These are phyloP conservation scores for Aspergillus jensenii DNA, from an alignment of 2,329 filamentous ascomycete species.

Conservation along the genomic window DNA sequence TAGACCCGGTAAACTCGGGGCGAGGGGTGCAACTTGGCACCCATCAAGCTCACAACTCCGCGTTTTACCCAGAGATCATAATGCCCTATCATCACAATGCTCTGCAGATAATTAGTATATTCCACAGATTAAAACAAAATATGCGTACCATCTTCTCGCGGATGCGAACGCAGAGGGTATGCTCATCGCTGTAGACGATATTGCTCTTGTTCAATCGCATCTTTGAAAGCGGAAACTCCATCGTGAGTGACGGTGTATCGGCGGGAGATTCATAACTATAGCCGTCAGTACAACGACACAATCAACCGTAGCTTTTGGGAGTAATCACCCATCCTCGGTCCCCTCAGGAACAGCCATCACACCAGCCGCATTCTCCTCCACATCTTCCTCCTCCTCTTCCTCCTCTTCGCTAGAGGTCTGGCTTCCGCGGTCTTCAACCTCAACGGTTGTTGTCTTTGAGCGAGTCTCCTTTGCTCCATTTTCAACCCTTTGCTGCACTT, in stretches of 20 bases:
- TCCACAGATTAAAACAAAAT: background rate
- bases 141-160: conserved; percentile 38
- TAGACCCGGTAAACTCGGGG: conserved; percentile 48
- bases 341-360: conserved; percentile 23
- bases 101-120: conserved; percentile 32
- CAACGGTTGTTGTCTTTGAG: conserved; percentile 1
- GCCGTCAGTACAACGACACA: conserved; percentile 15
- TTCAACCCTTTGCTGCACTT: conserved; percentile 8
- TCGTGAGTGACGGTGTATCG: conserved; percentile 28
- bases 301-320: background rate
- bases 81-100: conserved; percentile 49
- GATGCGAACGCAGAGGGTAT: conserved; percentile 40
- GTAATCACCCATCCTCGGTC: conserved; percentile 27
- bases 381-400: conserved; percentile 15
- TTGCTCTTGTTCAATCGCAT: conserved; percentile 36
- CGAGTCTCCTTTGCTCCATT: conserved; percentile 8
- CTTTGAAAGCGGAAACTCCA: conserved; percentile 43
- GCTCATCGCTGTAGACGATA: conserved; percentile 39
- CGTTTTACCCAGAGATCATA: conserved; percentile 58
- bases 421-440: background rate
- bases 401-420: conserved; percentile 20
- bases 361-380: conserved; percentile 23
- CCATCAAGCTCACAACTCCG: conserved; percentile 58
- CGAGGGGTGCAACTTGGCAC: conserved; percentile 55
- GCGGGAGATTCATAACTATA: conserved; percentile 32